A percentile compares a stretch with the other conserved stretches of the same genome.
Evolutionary conservation across 805 yeast genomes (phyloP).

Genomic region (Starmera dryadoides): DNA sequence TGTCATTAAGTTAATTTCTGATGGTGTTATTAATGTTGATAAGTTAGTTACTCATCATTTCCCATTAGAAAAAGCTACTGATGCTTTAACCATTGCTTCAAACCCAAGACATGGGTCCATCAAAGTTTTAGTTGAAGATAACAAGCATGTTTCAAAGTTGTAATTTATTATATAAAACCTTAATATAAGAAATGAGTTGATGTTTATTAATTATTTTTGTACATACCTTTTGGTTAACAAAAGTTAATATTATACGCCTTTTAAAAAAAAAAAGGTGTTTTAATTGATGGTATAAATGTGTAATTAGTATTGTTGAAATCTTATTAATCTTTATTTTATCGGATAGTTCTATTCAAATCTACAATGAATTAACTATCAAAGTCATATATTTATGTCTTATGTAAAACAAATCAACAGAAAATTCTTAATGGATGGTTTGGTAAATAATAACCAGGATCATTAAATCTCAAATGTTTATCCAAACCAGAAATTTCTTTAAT

Average conservation of each 20-base stretch:
- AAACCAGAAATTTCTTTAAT: slow-evolving; percentile 46
- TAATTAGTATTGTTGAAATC: no score
- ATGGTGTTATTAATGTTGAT: slow-evolving; percentile 36
- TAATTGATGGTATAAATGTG: no score
- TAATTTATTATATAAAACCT: not conserved
- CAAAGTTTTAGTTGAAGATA: slow-evolving; percentile 39
- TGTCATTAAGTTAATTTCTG: slow-evolving; percentile 40
- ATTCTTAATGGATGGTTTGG: slow-evolving; percentile 25
- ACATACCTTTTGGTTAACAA: no score
- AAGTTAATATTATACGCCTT: no score
- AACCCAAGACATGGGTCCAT: slow-evolving; percentile 38
- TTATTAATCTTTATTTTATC: no score
- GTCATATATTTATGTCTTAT: no score
- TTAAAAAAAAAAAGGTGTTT: no score
- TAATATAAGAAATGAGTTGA: not conserved
- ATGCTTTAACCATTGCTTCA: slow-evolving; percentile 28
- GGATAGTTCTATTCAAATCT: not conserved
- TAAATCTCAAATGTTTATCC: slow-evolving; percentile 71
- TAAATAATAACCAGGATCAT: slow-evolving; percentile 66
- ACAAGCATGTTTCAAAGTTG: slow-evolving; percentile 1
- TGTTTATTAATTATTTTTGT: no score
- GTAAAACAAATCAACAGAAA: slow-evolving; percentile 15
- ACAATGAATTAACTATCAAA: not conserved
- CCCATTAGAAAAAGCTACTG: slow-evolving; percentile 36
- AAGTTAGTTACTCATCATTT: slow-evolving; percentile 43